Conservation (phyloP, 352 stramenopile genomes). For the Phytophthora idaei region DNA sequence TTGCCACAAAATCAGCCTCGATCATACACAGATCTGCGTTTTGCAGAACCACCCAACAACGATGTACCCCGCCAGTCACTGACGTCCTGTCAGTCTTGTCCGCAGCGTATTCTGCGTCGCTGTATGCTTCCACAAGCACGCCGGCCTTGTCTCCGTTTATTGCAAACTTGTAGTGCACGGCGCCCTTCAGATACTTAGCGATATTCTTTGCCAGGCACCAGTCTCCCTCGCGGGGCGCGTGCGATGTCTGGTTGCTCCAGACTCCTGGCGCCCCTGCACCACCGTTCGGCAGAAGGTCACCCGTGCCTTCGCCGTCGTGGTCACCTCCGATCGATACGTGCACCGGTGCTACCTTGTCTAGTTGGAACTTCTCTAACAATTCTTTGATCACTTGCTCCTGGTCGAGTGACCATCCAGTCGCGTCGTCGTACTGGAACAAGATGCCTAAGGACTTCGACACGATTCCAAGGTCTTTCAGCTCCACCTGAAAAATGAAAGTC, state of each 20-base stretch:
- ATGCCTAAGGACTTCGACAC: not conserved
- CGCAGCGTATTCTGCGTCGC: constrained; percentile 1
- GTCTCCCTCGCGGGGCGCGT: constrained; percentile 16
- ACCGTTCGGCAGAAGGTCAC: constrained; percentile 8
- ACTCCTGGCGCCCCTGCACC: no score
- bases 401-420: not conserved
- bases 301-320: not conserved
- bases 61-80: not conserved
- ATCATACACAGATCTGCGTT: no score
- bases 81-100: not conserved
- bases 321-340: constrained; percentile 14
- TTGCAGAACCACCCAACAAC: no score
- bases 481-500: not conserved
- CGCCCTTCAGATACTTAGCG: constrained; percentile 29
- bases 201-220: constrained; percentile 29
- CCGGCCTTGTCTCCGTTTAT: not conserved
- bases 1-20: no score
- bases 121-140: not conserved
- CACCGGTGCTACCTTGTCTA: not conserved
- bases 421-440: not conserved
- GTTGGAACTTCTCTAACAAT: not conserved
- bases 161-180: not conserved
- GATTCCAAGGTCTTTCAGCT: not conserved
- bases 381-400: not conserved
- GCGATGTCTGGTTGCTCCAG: constrained; percentile 15